Percentiles rank a stretch among this genome's conserved stretches.
Evolutionary conservation across 495 filamentous ascomycete genomes (phyloP).

Genomic region (Penicillium arizonense): DNA sequence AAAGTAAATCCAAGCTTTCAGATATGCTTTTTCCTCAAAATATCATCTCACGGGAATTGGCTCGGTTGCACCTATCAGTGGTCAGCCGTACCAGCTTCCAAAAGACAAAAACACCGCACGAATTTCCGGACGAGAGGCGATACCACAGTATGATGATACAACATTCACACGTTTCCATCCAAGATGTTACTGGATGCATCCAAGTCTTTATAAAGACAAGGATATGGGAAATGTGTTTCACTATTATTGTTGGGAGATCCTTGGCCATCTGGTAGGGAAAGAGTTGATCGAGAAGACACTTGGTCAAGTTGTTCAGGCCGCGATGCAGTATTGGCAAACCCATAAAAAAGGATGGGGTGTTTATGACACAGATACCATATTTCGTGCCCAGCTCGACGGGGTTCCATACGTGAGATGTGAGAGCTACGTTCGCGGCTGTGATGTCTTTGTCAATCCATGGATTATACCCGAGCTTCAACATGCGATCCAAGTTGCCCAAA

Average conservation of each 20-base stretch:
- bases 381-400: neutral
- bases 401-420: neutral
- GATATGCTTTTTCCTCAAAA: neutral
- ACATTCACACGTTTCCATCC: neutral
- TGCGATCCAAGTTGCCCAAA: neutral
- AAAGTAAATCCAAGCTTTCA: neutral
- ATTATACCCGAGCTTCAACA: conserved; percentile 6
- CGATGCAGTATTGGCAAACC: conserved; percentile 1
- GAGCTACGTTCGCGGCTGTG: neutral
- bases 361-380: neutral
- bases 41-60: conserved; percentile 3
- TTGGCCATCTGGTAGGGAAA: conserved; percentile 7
- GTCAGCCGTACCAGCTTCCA: neutral
- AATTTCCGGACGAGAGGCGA: neutral
- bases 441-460: conserved; percentile 4
- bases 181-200: neutral
- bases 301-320: conserved; percentile 2
- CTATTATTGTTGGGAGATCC: conserved; percentile 7
- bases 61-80: neutral
- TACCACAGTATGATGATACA: neutral
- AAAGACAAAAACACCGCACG: conserved; percentile 6
- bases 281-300: conserved; percentile 3
- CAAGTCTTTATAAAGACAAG: neutral
- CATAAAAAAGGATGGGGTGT: neutral
- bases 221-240: conserved; percentile 2